Evolutionary conservation across 768 basidiomycete genomes (phyloP), one percentile per base, ranked within the genome.

Genomic region (Lactifluus volemus): DNA sequence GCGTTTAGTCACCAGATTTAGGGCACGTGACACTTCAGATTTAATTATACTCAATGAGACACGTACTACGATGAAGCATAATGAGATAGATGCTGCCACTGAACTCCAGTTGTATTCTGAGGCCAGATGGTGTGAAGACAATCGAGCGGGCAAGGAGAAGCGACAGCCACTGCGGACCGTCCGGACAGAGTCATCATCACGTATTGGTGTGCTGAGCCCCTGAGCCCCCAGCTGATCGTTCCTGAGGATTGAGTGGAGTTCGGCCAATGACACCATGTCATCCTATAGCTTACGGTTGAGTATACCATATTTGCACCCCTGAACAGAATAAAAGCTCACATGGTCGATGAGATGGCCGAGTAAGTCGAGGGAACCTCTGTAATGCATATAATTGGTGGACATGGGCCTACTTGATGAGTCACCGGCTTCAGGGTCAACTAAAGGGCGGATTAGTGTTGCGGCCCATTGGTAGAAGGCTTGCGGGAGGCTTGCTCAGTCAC

Each of bases 301-400:
- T 32, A 56, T 52, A n/a, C 15, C 12, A 47, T 19, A 49, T 55
- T 45, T 19, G 38, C 38, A 29, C 60, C 60, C 60, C 55, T 56
- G 47, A 56, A 47, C 29, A 48, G 47, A 49, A 48, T 42, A 64
- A 17, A 59, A 21, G 19, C 85, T 58, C 70, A 92, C 89, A 67
- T 86, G 76, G 69, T 91, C 88, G 39, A 92, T 76, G 61, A 92
- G 90, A 68, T 89, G 88, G 59, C 81, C 76, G 59, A 92, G 74
- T n/a, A 89, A 91, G 63, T 86, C 85, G 64, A 92, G 73, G 30
- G 90, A 92, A 63, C 88, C 82, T 59, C 89, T 84, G 67, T 89
- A 91, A 63, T 91, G 87, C 65, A 81, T 75, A 72, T 91, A 92
- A 51, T 86, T 79, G 25, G 57, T 72, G 63, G 55, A 71, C 61